phyloP scores from a whole-genome alignment of 805 yeast species.

The Lachancea mirantina region DNA sequence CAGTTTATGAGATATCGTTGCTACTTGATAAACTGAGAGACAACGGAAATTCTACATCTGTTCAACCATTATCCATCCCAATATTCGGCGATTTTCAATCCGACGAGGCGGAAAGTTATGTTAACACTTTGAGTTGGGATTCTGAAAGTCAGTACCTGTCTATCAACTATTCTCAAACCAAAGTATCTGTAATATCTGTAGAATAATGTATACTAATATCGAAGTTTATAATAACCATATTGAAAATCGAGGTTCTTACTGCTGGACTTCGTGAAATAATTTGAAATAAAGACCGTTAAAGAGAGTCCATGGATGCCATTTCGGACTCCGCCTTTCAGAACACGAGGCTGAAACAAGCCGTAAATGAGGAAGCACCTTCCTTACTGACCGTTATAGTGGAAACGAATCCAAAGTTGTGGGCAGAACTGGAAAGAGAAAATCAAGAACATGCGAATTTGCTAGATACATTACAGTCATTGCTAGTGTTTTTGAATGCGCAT shows the following conservation, averaged over 20 bases:
- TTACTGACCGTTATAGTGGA: conserved; percentile 73
- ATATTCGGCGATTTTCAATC: conserved; percentile 21
- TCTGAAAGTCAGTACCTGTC: conserved; percentile 22
- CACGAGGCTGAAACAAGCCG: conserved; percentile 17
- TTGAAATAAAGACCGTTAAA: not conserved
- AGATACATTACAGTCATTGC: conserved; percentile 54
- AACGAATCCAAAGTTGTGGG: conserved; percentile 51
- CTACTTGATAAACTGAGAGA: conserved; percentile 7
- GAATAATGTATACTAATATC: not conserved
- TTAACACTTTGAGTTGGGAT: conserved; percentile 34
- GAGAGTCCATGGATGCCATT: conserved; percentile 34
- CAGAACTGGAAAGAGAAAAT: conserved; percentile 30
- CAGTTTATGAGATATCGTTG: conserved; percentile 41
- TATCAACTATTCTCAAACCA: conserved; percentile 29
- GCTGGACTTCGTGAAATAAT: not conserved
- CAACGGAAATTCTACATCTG: not conserved
- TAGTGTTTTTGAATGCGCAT: conserved; percentile 83
- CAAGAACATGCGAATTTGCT: conserved; percentile 39
- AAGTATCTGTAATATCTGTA: conserved; percentile 21
- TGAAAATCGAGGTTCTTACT: no score
- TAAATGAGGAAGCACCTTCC: conserved; percentile 63
- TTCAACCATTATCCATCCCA: conserved; percentile 22
- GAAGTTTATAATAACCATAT: no score
- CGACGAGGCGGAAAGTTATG: conserved; percentile 19
- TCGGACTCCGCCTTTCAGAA: conserved; percentile 30